Evolutionary conservation across 2,329 filamentous ascomycete genomes (phyloP), one percentile per base, ranked within the genome.

Genomic region (Trichoderma cornu-damae): DNA sequence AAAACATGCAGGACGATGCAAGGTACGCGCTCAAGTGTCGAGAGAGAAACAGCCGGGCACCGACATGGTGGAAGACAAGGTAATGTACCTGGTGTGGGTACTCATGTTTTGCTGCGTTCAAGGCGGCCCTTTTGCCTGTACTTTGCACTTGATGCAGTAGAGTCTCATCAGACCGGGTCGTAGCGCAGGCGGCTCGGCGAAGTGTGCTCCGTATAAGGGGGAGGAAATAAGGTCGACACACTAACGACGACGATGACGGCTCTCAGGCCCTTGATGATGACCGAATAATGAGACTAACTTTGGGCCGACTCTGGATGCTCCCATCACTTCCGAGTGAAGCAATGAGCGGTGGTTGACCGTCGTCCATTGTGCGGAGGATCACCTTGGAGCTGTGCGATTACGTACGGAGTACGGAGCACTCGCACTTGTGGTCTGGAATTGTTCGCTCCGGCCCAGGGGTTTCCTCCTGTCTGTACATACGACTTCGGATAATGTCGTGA

Each of bases 401-500:
- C 22, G 6, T 12, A 24, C 11, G 34, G 34, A n/a, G 44, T 32
- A 38, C 42, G 20, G 7, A 50, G 47, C 26, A 44, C n/a, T n/a
- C n/a, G 40, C 12, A 44, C 40, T 38, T 16, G 48, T 51, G 11
- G 35, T 51, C 48, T 40, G 40, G 35, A 51, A 51, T 18, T 28
- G 6, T 38, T 55, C 52, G 40, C 52, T 55, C 51, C 38, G 8
- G 51, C 42, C n/a, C 42, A 43, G 51, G 51, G 22, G 44, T 26
- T 14, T 34, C 20, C 32, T 54, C 42, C 22, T 55, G 16, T 46
- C 42, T 12, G 8, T 16, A 26, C 37, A 52, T 32, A 28, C 52
- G 43, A 55, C 28, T 55, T 55, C 42, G 52, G 52, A 55, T 55
- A 55, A 55, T 55, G 52, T 55, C 42, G 42, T 55, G 52, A 55